Evolutionary conservation across 2,329 filamentous ascomycete genomes (phyloP).

Genomic region (Domatiomyces catenatus): DNA sequence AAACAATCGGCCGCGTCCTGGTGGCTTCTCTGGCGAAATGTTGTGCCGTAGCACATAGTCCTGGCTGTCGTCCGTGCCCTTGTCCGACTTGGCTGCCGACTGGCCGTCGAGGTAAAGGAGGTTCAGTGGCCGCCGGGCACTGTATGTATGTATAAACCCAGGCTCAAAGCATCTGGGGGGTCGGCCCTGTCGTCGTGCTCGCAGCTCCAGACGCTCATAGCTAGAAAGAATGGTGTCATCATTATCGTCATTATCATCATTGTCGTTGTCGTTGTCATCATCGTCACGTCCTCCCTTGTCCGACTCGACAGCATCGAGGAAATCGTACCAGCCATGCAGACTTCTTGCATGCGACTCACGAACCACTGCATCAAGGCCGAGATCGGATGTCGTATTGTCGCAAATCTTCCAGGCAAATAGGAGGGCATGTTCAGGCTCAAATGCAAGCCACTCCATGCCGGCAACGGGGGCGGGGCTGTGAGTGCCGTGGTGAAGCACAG

Average conservation of each 20-base stretch:
- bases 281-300: not conserved
- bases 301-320: not conserved
- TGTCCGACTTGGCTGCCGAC: conserved; percentile 47
- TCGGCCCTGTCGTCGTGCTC: not conserved
- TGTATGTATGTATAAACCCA: conserved; percentile 55
- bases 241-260: not conserved
- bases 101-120: conserved; percentile 58
- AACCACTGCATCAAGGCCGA: conserved; percentile 1
- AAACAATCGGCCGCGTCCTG: conserved; percentile 14
- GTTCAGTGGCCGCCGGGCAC: conserved; percentile 40
- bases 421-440: conserved; percentile 60
- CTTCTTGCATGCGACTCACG: not conserved
- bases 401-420: conserved; percentile 37
- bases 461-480: conserved; percentile 30
- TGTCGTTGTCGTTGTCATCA: not conserved
- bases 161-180: conserved; percentile 4
- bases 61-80: conserved; percentile 54
- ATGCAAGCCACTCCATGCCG: conserved; percentile 40
- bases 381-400: not conserved
- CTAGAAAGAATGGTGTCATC: not conserved
- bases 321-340: not conserved
- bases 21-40: not conserved
- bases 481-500: conserved; percentile 53
- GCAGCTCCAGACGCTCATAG: not conserved
- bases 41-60: conserved; percentile 40